Evolutionary conservation across 75 land plant genomes (phyloP).

Genomic region (Picea sitchensis): DNA sequence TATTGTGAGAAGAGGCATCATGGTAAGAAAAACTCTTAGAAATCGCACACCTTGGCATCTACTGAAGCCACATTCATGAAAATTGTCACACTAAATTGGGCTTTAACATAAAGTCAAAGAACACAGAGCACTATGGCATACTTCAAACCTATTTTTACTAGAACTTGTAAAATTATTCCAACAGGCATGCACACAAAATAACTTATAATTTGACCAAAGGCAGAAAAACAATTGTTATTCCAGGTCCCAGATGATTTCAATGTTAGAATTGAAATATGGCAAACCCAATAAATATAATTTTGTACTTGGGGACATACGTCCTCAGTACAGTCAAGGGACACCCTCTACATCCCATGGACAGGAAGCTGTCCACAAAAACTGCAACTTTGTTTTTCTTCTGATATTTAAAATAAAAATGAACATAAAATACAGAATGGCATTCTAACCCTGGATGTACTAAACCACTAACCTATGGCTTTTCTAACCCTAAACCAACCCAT

Average conservation of each 20-base stretch:
- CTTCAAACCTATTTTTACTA: background rate
- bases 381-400: too few species aligned
- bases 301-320: too few species aligned
- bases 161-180: background rate
- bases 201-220: background rate
- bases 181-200: background rate
- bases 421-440: too few species aligned
- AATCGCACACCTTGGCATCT: background rate
- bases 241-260: background rate
- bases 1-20: background rate
- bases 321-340: too few species aligned
- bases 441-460: too few species aligned
- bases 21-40: background rate
- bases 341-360: too few species aligned
- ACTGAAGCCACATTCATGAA: background rate
- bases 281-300: background rate
- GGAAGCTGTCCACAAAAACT: too few species aligned
- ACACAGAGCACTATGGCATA: background rate
- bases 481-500: too few species aligned
- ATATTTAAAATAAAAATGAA: too few species aligned
- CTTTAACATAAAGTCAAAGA: background rate
- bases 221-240: background rate
- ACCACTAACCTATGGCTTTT: too few species aligned
- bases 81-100: background rate
- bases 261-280: background rate